Percentiles rank a stretch among this genome's conserved stretches.
These are phyloP conservation scores for Ceratocystis variospora DNA, from an alignment of 2,329 filamentous ascomycete species.

Conservation along the genomic window DNA sequence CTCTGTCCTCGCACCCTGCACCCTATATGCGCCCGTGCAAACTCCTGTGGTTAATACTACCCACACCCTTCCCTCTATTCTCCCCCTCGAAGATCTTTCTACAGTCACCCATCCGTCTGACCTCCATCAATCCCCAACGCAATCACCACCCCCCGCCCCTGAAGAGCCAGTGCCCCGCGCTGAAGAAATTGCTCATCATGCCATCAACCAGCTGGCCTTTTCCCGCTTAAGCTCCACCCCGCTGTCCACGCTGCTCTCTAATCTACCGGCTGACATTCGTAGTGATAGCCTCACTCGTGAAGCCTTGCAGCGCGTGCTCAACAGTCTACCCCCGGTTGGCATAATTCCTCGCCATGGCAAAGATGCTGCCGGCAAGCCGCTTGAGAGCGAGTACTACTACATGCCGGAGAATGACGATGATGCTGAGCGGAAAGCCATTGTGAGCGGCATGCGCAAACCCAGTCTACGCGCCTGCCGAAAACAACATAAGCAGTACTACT, in stretches of 20 bases:
- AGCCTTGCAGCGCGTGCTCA: slow-evolving; percentile 57
- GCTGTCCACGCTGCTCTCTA: slow-evolving; percentile 73
- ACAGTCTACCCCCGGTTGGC: slow-evolving; percentile 64
- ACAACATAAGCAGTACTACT: slow-evolving; percentile 81
- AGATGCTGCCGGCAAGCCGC: slow-evolving; percentile 80
- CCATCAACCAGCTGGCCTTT: slow-evolving; percentile 89
- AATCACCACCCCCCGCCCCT: background rate
- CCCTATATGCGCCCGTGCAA: slow-evolving; percentile 5
- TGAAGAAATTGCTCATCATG: slow-evolving; percentile 57
- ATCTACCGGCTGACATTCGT: slow-evolving; percentile 58
- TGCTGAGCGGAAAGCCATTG: slow-evolving; percentile 63
- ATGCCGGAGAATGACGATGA: slow-evolving; percentile 76
- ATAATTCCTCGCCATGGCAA: slow-evolving; percentile 85
- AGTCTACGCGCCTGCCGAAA: slow-evolving; percentile 82
- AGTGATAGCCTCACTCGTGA: slow-evolving; percentile 41
- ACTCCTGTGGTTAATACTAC: background rate
- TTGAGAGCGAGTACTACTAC: slow-evolving; percentile 97
- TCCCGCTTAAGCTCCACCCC: slow-evolving; percentile 86
- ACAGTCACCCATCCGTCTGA: background rate
- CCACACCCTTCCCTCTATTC: slow-evolving; percentile 9
- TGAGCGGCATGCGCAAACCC: slow-evolving; percentile 74
- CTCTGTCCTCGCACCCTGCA: background rate
- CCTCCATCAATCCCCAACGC: background rate
- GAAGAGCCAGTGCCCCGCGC: slow-evolving; percentile 21
- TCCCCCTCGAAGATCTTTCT: background rate